Base-by-base conservation (phyloP, 139 green algal genomes). In the Ettlia oleoabundans region DNA sequence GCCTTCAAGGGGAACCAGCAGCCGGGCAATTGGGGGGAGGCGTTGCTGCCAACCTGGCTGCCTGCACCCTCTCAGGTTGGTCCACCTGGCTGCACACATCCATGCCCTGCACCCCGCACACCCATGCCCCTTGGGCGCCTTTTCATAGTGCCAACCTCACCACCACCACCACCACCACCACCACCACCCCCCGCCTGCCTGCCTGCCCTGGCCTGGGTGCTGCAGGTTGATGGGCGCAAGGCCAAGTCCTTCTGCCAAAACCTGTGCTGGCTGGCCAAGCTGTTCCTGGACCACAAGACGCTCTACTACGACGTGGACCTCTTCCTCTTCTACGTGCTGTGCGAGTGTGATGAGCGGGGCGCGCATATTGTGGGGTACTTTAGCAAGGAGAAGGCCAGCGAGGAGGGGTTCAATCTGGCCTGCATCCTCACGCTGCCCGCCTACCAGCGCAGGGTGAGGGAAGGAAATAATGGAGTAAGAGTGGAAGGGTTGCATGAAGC, bases 211-310 rank as follows among this genome's bases (percentile, higher is more conserved):
- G 97, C n/a, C n/a, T n/a, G n/a, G n/a, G n/a, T n/a, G 87, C 96
- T 94, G 85, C 94, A 98, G 92, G 91, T 96, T 66, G 93, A 97
- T 84, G 95, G 94, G 61, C 92, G 89, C 53, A 92, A 92, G 71
- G 89, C 89, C 81, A 95, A 95, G 88, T 82, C 84, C 33, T 99
- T 95, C 89, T 98, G 94, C 89, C 96, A 99, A 89, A 98, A 98
- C 85, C 87, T 99, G 88, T 98, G 95, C 90, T 98, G 97, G 87
- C 90, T 99, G 86, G 94, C 97, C 63, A 99, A 99, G 90, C 93
- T 99, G 66, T 99, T 99, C 87, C 88, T 99, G 86, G 97, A 99
- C 91, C 97, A 99, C 93, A 99, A 99, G 91, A 98, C 96, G 58
- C 92, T 99, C 32, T 98, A 98, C 92, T 99, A 98, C 85, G 97